Percentiles rank a stretch among this genome's conserved stretches.
phyloP scores from a whole-genome alignment of 805 yeast species.

The Ogataea naganishii region DNA sequence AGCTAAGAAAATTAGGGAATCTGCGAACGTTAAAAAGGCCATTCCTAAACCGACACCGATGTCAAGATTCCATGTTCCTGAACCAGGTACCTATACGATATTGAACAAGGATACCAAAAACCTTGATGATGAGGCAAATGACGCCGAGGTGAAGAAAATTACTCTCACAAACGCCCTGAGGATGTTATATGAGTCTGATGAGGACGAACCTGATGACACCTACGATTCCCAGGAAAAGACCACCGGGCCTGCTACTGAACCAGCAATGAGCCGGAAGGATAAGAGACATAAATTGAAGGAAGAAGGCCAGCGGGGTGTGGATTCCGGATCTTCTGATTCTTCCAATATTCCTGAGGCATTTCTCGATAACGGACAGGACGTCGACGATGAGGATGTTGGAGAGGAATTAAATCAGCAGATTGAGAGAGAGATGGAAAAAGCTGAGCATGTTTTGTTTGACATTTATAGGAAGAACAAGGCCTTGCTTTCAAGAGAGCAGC shows the following conservation, averaged over 20 bases:
- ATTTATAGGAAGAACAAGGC: constrained; percentile 42
- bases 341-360: too few species aligned
- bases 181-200: constrained; percentile 63
- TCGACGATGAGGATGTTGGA: constrained; percentile 9
- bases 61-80: too few species aligned
- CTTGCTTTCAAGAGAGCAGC: constrained; percentile 35
- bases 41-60: too few species aligned
- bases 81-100: too few species aligned
- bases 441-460: constrained; percentile 50
- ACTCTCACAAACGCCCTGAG: constrained; percentile 50
- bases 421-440: constrained; percentile 27
- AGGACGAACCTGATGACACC: constrained; percentile 82
- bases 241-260: constrained; percentile 11
- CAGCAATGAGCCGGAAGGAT: constrained; percentile 1
- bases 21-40: too few species aligned
- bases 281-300: constrained; percentile 25
- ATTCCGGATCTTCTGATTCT: too few species aligned
- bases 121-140: constrained; percentile 15
- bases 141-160: constrained; percentile 43
- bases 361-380: constrained; percentile 13
- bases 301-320: too few species aligned
- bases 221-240: constrained; percentile 48
- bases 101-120: constrained; percentile 3
- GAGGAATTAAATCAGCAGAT: constrained; percentile 7
- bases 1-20: too few species aligned